Evolutionary conservation across 176 grass and related monocot species (phyloP).

Genomic region (Eremochloa ophiuroides): DNA sequence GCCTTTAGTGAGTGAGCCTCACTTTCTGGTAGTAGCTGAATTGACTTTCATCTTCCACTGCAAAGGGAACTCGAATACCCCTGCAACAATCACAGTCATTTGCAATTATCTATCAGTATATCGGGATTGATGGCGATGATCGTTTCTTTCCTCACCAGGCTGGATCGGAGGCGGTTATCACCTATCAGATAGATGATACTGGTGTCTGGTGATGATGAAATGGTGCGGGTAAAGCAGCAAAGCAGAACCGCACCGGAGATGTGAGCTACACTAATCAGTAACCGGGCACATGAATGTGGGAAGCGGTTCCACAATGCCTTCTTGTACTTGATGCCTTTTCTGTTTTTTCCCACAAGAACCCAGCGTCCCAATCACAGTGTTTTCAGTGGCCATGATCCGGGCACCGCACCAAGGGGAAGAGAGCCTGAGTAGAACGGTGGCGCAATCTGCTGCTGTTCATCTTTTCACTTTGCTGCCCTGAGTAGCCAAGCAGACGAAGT

Average conservation of each 20-base stretch:
- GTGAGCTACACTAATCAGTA: constrained; percentile 58
- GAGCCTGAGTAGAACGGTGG: not conserved
- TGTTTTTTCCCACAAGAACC: constrained; percentile 18
- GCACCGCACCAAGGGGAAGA: not conserved
- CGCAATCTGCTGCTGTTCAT: not conserved
- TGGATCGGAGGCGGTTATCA: constrained; percentile 42
- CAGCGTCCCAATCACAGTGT: not conserved
- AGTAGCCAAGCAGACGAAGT: not conserved
- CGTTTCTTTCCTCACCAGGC: not conserved
- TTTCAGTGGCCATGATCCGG: constrained; percentile 2
- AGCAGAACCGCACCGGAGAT: constrained; percentile 3
- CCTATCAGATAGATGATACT: constrained; percentile 25
- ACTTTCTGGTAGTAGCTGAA: constrained; percentile 18
- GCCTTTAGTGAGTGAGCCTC: constrained; percentile 23
- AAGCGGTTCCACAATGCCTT: constrained; percentile 21
- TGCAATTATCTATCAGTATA: constrained; percentile 16
- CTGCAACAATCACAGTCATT: not conserved
- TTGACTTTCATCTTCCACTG: constrained; percentile 12
- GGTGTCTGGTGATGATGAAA: not conserved
- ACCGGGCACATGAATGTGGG: constrained; percentile 49
- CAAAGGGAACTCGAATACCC: not conserved
- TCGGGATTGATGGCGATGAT: not conserved
- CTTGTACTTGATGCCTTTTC: constrained; percentile 6
- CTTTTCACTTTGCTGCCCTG: not conserved
- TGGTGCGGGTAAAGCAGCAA: constrained; percentile 28